Percentiles rank a stretch among this genome's conserved stretches.
Evolutionary conservation across 2,329 filamentous ascomycete species (phyloP).

Genomic region (Colletotrichum sublineola): DNA sequence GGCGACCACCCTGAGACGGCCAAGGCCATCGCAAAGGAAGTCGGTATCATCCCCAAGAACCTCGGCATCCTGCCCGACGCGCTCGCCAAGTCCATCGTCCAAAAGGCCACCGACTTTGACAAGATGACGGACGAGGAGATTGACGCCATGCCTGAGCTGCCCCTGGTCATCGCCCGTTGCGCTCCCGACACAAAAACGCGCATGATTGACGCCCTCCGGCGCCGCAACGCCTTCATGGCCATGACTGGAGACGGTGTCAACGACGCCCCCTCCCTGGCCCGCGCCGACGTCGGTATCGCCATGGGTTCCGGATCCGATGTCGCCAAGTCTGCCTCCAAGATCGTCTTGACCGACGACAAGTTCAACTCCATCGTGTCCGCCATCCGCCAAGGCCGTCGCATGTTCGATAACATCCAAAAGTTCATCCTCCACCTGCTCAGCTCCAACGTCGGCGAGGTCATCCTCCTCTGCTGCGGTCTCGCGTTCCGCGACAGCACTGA

Average conservation of each 20-base stretch:
- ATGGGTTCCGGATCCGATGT: conserved; percentile 93
- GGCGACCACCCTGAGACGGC: conserved; percentile 86
- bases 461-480: conserved; percentile 83
- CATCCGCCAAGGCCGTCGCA: conserved; percentile 84
- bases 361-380: conserved; percentile 89
- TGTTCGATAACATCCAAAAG: conserved; percentile 92
- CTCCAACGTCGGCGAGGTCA: conserved; percentile 87
- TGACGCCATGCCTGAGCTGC: conserved; percentile 79
- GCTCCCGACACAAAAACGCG: conserved; percentile 89
- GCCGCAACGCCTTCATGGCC: conserved; percentile 80
- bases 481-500: conserved; percentile 80
- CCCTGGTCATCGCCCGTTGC: conserved; percentile 86
- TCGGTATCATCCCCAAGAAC: conserved; percentile 80
- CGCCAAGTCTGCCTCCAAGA: conserved; percentile 84
- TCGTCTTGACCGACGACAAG: conserved; percentile 89
- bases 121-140: conserved; percentile 81
- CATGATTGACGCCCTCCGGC: conserved; percentile 90
- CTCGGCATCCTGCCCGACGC: conserved; percentile 70
- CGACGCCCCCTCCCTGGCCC: conserved; percentile 84
- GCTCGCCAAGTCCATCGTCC: conserved; percentile 77
- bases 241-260: conserved; percentile 95
- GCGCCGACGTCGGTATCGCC: conserved; percentile 87
- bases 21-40: conserved; percentile 81
- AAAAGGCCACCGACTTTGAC: conserved; percentile 84
- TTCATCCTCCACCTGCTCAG: conserved; percentile 85